Base-by-base conservation (phyloP, 2,329 filamentous ascomycete species). In the Xylaria sp. region DNA sequence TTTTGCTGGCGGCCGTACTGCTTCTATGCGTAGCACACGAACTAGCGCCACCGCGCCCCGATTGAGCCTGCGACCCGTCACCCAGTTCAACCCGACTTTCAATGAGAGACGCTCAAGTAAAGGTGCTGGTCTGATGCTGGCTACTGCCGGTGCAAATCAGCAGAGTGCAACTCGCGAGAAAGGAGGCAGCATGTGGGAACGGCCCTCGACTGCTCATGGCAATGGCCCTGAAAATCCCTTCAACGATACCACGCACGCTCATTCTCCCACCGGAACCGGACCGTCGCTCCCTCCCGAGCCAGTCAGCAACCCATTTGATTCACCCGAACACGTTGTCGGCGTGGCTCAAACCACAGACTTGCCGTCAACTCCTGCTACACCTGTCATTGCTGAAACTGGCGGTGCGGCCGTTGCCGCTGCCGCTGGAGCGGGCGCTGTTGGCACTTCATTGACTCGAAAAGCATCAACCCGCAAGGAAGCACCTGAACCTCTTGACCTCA, bases 61-160 rank as follows among this genome's bases (percentile, higher is more conserved):
- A 71, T 86, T 98, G 70, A 97, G 93, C 77, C 86, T 97, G 63
- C 91, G 94, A 59, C 94, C 94, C 2, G 88, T 96, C 58, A 95
- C 93, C 50, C 90, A 96, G 76, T 94, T 97, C 81, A 86, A 93
- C 48, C 92, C 93, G 5, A 90, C 88, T 76, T 86, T 92, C 63
- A 80, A 82, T 8, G 86, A 88, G 64, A 84, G 85, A 77, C 82
- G 84, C 60, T 77, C 80, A 44, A 89, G 84, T 81, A 86, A 84
- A 68, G 84, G 82, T 39, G 82, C 83, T 68, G 81, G 80, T 39
- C 79, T 85, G 64, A 75, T 79, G 56, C 73, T 81, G 50, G 75
- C 76, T 9, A 72, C 77, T 12, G 76, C 76, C 18, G 75, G 63
- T 63, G 65, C 62, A 34, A 67, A 65, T 65, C 66, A 73, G 63